Evolutionary conservation across 768 basidiomycete genomes (phyloP), one percentile per base, ranked within the genome.

Genomic region (Tricholoma saponaceum): DNA sequence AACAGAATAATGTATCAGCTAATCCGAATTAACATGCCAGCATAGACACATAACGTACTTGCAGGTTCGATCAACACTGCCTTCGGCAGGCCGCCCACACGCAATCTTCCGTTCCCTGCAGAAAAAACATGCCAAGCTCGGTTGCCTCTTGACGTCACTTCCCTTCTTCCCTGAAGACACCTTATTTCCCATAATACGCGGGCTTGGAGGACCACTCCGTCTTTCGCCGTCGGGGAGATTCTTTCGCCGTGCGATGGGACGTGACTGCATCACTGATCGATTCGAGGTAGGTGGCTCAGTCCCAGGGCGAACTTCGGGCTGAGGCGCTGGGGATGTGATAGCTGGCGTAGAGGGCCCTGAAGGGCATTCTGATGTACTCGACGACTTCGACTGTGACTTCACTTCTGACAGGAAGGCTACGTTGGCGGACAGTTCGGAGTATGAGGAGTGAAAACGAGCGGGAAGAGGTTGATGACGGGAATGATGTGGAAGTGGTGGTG

Each of bases 351-450:
- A 13, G 1, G 43, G 12, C 43, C 22, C 47, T 26, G 47, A 28
- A 2, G 13, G 25, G 6, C 6, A 28, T 49, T n/a, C 47, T 6
- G 47, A 10, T 10, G 3, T 50, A 7, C 16, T 49, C 47, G 47
- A 49, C 28, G 53, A 26, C 10, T 41, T 44, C 8, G 41, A 43
- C 13, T 54, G 53, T 28, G 41, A 44, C 20, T 41, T 32, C n/a
- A 28, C 20, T n/a, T 32, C 41, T 5, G 23, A 44, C 30, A 54
- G 10, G 35, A 63, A 69, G 13, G 55, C 58, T 9, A 71, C 51
- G 52, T 72, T 63, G 2, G 63, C 57, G 12, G 61, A 56, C 3
- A 70, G 62, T 32, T 69, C 67, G 1, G 71, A 70, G 47, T 72
- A 66, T 9, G 58, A 44, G 6, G 71, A 70, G 16, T 57, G 58